phyloP scores from a whole-genome alignment of 2,329 filamentous ascomycete species.

The Fusarium coicis region DNA sequence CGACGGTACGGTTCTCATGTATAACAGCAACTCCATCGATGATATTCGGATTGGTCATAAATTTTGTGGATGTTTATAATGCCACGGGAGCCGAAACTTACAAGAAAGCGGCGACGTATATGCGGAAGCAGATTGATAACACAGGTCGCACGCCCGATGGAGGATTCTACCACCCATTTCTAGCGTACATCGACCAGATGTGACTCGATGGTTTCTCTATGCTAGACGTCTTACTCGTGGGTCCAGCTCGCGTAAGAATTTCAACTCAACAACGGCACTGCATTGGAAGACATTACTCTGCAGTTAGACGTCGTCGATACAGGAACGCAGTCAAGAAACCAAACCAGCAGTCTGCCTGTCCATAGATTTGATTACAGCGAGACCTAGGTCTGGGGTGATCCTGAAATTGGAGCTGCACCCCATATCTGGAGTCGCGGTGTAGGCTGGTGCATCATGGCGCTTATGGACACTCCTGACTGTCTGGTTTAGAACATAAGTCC shows the following conservation, averaged over 20 bases:
- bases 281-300: slow-evolving; percentile 55
- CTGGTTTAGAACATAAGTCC: slow-evolving; percentile 54
- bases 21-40: slow-evolving; percentile 31
- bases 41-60: slow-evolving; percentile 32
- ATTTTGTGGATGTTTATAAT: slow-evolving; percentile 31
- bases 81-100: slow-evolving; percentile 25
- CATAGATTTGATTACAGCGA: slow-evolving; percentile 65
- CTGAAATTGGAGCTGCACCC: slow-evolving; percentile 60
- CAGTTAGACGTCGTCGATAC: slow-evolving; percentile 58
- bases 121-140: slow-evolving; percentile 28
- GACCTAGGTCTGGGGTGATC: slow-evolving; percentile 62
- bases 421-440: slow-evolving; percentile 63
- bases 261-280: slow-evolving; percentile 47
- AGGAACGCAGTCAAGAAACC: slow-evolving; percentile 52
- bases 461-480: slow-evolving; percentile 55
- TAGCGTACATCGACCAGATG: slow-evolving; percentile 63
- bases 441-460: slow-evolving; percentile 64
- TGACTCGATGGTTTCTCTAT: slow-evolving; percentile 67
- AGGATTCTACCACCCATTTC: slow-evolving; percentile 62
- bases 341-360: slow-evolving; percentile 53
- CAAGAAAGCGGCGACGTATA: slow-evolving; percentile 21
- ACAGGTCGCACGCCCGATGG: slow-evolving; percentile 56
- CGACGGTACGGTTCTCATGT: slow-evolving; percentile 35
- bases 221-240: slow-evolving; percentile 50
- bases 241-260: too few relatives aligned